These are phyloP conservation scores for Hura crepitans DNA, from an alignment of 441 rosid species.

Conservation along the genomic window DNA sequence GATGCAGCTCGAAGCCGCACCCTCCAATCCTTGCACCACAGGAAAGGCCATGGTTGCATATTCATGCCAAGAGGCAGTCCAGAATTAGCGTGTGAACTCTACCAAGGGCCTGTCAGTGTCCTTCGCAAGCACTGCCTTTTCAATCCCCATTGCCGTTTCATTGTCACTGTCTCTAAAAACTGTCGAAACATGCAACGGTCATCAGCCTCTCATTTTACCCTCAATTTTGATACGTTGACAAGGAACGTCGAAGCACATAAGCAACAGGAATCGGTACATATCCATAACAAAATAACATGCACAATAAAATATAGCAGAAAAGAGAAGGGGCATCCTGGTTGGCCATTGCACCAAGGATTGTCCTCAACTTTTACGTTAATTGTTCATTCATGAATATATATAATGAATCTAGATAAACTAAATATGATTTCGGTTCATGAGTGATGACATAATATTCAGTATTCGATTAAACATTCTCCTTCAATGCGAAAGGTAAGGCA, in stretches of 20 bases:
- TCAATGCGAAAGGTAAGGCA: slow-evolving; percentile 9
- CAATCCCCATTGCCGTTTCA: slow-evolving; percentile 43
- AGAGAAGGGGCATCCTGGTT: no score
- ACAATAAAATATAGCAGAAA: no score
- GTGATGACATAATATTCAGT: background rate
- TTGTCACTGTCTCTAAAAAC: slow-evolving; percentile 58
- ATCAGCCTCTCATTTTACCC: slow-evolving; percentile 2
- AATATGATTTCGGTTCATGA: background rate
- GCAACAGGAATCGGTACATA: background rate
- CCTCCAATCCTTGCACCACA: slow-evolving; percentile 10
- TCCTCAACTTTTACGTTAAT: background rate
- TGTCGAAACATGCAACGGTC: slow-evolving; percentile 24
- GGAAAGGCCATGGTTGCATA: slow-evolving; percentile 9
- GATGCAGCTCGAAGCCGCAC: slow-evolving; percentile 18
- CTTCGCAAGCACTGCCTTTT: slow-evolving; percentile 68
- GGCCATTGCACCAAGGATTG: background rate
- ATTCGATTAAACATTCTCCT: background rate
- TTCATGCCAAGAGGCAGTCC: background rate
- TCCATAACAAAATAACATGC: no score
- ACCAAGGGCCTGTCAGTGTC: slow-evolving; percentile 92
- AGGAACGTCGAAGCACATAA: background rate
- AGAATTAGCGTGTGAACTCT: slow-evolving; percentile 20
- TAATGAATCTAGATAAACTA: background rate
- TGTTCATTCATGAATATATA: background rate
- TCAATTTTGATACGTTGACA: background rate